phyloP scores from a whole-genome alignment of 495 filamentous ascomycete species.

The Jackrogersella multiformis region DNA sequence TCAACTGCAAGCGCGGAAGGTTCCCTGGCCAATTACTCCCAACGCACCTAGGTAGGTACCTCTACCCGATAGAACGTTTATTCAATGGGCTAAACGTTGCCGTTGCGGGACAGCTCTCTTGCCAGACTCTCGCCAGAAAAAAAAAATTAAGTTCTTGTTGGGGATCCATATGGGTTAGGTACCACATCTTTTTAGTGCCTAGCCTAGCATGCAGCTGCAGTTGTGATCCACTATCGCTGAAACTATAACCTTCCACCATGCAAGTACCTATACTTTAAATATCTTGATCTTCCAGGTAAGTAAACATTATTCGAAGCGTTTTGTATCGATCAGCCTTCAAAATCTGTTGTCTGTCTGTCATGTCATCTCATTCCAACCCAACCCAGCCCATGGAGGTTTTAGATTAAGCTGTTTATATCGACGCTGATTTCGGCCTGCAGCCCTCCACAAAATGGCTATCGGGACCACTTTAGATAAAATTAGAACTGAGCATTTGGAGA shows the following conservation, averaged over 20 bases:
- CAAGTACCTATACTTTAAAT: constrained; percentile 31
- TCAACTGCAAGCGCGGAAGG: constrained; percentile 1
- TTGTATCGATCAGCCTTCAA: no score
- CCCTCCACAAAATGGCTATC: no score
- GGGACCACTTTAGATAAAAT: background rate
- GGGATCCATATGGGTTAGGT: constrained; percentile 43
- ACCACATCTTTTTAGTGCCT: constrained; percentile 41
- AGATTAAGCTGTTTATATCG: background rate
- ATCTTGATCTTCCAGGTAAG: no score
- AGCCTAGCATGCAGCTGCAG: constrained; percentile 24
- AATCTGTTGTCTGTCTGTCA: background rate
- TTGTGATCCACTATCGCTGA: constrained; percentile 8
- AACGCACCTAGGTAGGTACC: constrained; percentile 19
- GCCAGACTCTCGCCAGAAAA: constrained; percentile 46
- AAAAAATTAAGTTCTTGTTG: constrained; percentile 47
- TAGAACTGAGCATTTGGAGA: background rate
- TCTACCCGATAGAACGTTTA: constrained; percentile 19
- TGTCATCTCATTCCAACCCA: no score
- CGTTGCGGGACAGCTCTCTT: constrained; percentile 35
- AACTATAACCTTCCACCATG: background rate
- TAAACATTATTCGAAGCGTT: no score
- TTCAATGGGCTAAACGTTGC: constrained; percentile 30
- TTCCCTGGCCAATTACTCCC: constrained; percentile 14
- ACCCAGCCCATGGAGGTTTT: constrained; percentile 3
- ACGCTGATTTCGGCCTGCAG: background rate